Conservation (phyloP, 805 yeast species). For the Saccharomycopsis amapae region DNA sequence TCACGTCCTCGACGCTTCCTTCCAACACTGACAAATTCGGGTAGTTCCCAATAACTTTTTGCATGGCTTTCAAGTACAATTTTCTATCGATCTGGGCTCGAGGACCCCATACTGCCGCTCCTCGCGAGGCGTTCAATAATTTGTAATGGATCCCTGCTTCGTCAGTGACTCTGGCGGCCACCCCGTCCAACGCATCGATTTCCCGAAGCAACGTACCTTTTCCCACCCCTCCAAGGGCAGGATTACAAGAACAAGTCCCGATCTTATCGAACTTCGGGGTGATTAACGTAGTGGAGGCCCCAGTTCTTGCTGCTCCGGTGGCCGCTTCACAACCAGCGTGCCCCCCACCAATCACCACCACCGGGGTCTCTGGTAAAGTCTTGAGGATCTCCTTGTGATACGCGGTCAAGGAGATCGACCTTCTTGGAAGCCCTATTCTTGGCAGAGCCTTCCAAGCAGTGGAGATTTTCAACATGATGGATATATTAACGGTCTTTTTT, state of each 20-base stretch:
- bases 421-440: too few relatives aligned
- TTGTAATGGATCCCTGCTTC: conserved; percentile 89
- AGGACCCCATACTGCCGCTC: conserved; percentile 97
- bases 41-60: conserved; percentile 47
- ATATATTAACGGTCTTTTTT: too few relatives aligned
- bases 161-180: conserved; percentile 80
- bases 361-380: conserved; percentile 42
- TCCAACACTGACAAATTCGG: conserved; percentile 52
- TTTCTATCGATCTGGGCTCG: conserved; percentile 91
- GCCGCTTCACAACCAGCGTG: conserved; percentile 99
- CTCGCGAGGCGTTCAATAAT: conserved; percentile 76
- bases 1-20: conserved; percentile 79
- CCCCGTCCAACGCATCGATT: conserved; percentile 95
- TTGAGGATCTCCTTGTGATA: conserved; percentile 31
- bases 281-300: conserved; percentile 59
- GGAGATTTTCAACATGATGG: too few relatives aligned
- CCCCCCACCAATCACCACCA: conserved; percentile 92
- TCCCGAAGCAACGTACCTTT: conserved; percentile 89
- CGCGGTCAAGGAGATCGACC: conserved; percentile 30
- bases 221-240: conserved; percentile 97
- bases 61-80: conserved; percentile 77
- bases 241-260: conserved; percentile 96
- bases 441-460: too few relatives aligned
- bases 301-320: conserved; percentile 82
- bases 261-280: conserved; percentile 72